These are phyloP conservation scores for Viola odorata DNA, from an alignment of 345 rosid species.

Conservation along the genomic window DNA sequence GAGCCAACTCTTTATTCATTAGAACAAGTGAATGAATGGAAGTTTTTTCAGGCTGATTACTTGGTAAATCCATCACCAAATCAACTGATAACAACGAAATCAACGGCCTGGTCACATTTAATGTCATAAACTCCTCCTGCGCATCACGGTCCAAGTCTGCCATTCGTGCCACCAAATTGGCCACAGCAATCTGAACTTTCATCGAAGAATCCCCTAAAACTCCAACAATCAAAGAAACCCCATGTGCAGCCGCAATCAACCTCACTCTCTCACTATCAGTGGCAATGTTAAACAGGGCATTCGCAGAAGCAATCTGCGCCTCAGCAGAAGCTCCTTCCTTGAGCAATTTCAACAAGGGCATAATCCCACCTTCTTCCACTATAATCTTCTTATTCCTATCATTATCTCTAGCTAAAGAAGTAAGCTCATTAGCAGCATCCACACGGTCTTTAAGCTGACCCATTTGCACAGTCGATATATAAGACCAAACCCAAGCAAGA, in stretches of 20 bases:
- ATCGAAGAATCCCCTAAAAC: constrained; percentile 44
- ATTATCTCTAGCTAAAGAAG: constrained; percentile 43
- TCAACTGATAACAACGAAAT: constrained; percentile 38
- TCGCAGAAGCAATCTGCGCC: constrained; percentile 45
- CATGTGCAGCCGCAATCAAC: constrained; percentile 30
- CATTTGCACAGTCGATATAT: constrained; percentile 43
- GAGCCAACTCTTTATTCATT: constrained; percentile 40
- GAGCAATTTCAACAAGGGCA: constrained; percentile 44
- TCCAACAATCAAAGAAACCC: constrained; percentile 37
- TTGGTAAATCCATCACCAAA: constrained; percentile 26
- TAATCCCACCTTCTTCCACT: constrained; percentile 51
- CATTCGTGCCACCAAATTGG: constrained; percentile 46
- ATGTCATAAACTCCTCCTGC: constrained; percentile 42
- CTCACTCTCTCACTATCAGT: constrained; percentile 34
- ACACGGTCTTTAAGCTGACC: constrained; percentile 39
- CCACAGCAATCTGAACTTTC: constrained; percentile 47
- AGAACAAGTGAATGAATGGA: constrained; percentile 49
- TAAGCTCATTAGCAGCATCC: constrained; percentile 50
- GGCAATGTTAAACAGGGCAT: constrained; percentile 31
- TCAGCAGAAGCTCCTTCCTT: constrained; percentile 47
- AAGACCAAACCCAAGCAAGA: constrained; percentile 65
- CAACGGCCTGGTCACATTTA: constrained; percentile 44
- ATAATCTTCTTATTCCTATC: constrained; percentile 58
- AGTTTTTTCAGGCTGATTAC: constrained; percentile 20
- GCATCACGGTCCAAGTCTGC: constrained; percentile 38